Evolutionary conservation across 768 basidiomycete genomes (phyloP).

Genomic region (Punctularia strigosozonata): DNA sequence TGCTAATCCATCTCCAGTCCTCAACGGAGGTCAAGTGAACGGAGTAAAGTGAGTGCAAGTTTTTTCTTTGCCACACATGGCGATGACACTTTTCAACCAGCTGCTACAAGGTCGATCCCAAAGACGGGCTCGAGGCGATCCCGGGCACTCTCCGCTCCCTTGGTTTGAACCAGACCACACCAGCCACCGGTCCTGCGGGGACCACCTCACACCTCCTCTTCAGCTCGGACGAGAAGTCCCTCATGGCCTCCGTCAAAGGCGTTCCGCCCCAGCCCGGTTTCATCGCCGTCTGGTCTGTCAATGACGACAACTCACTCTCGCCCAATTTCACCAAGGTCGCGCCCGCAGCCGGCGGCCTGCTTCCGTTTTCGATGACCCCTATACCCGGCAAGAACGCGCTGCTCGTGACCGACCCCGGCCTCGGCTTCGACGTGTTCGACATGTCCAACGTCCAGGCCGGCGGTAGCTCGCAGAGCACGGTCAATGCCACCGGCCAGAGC

Average conservation of each 20-base stretch:
- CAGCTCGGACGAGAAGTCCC: conserved; percentile 28
- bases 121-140: conserved; percentile 26
- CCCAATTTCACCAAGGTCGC: conserved; percentile 23
- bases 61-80: background rate
- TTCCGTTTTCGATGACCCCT: conserved; percentile 37
- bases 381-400: conserved; percentile 18
- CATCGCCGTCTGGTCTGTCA: conserved; percentile 38
- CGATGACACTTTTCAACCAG: too few species aligned
- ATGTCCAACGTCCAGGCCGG: conserved; percentile 10
- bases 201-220: conserved; percentile 34
- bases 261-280: conserved; percentile 36
- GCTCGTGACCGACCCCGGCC: conserved; percentile 16
- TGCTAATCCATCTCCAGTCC: too few species aligned
- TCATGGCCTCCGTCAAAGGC: conserved; percentile 39
- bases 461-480: too few species aligned
- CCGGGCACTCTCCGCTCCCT: conserved; percentile 30
- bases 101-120: conserved; percentile 32
- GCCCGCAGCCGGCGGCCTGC: conserved; percentile 27
- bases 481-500: conserved; percentile 11
- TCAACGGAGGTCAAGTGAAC: conserved; percentile 33
- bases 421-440: conserved; percentile 19
- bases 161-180: conserved; percentile 37
- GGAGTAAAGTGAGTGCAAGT: conserved; percentile 23
- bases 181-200: conserved; percentile 35
- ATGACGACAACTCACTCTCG: conserved; percentile 31